Evolutionary conservation across 2,329 filamentous ascomycete species (phyloP).

Genomic region (Alternaria arborescens): DNA sequence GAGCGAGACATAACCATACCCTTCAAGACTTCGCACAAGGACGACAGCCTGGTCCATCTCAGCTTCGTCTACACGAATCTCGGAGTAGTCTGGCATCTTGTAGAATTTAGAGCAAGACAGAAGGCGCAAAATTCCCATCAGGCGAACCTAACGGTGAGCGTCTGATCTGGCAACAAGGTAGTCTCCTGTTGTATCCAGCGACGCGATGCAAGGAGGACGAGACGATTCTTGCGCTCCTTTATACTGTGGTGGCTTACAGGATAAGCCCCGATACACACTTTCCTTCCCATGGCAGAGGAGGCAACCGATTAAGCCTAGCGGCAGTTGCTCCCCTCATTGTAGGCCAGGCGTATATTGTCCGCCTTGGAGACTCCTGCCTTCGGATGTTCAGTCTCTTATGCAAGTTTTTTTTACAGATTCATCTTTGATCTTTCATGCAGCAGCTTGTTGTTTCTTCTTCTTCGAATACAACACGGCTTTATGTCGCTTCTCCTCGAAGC

Average conservation of each 20-base stretch:
- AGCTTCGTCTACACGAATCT: background rate
- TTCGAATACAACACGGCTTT: slow-evolving; percentile 67
- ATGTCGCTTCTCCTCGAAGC: slow-evolving; percentile 75
- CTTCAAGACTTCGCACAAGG: background rate
- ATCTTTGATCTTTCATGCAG: slow-evolving; percentile 8
- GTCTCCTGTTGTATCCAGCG: background rate
- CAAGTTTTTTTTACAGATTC: background rate
- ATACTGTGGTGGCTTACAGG: background rate
- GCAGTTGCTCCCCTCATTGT: background rate
- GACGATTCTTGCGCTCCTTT: background rate
- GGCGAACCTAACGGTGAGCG: background rate
- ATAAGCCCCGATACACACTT: background rate
- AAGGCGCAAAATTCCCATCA: background rate
- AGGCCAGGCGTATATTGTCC: background rate
- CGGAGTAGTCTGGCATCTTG: background rate
- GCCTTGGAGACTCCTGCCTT: background rate
- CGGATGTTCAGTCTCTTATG: background rate
- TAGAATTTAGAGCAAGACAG: background rate
- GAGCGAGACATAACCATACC: background rate
- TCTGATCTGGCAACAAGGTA: background rate
- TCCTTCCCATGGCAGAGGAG: background rate
- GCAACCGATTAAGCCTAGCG: background rate
- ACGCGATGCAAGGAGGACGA: background rate
- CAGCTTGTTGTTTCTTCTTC: slow-evolving; percentile 31
- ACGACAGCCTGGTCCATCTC: background rate